Evolutionary conservation across 2,329 filamentous ascomycete genomes (phyloP), one percentile per base, ranked within the genome.

Genomic region (Claviceps arundinis): DNA sequence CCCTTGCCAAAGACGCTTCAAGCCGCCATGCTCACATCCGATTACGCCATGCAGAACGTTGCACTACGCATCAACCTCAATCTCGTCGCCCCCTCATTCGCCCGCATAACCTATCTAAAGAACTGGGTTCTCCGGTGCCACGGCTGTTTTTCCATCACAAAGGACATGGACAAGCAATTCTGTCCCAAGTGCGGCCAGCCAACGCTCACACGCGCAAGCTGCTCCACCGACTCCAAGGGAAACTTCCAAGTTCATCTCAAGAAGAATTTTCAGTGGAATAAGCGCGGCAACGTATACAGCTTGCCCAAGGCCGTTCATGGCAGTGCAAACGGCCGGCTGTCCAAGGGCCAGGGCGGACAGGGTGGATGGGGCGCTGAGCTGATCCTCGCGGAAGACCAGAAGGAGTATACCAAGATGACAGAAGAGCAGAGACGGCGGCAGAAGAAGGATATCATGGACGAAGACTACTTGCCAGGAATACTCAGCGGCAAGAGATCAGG

Each of bases 11-110:
- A 79, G 56, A 81, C 80, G 13, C 84, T 96, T 59, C 84, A 94
- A 68, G 88, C 87, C 16, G 91, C 89, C n/a, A 83, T 91, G 45
- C 84, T 97, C 63, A 97, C 93, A 1, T 89, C 86, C 52, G 93
- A 98, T 73, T 97, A 87, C 69, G 91, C 93, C 52, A 95, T 98
- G 88, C 91, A 97, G 71, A 97, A 97, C 65, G 89, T 97, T 7
- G 80, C 93, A 2, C 77, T 98, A 4, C 88, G 94, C 60, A 94
- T 97, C 74, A 95, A 96, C 70, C 80, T 98, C 50, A 88, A 93
- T 64, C 80, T 96, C 11, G 77, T 96, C 54, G 89, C 90, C 0
- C 79, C 87, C 0, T 78, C 81, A 16, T 74, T 97, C 55, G 78
- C 87, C 56, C 82, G 89, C 61, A 89, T 98, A 64, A 85, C 82